Conservation (phyloP, 208 protist species). For the Acanthamoeba castellanii region DNA sequence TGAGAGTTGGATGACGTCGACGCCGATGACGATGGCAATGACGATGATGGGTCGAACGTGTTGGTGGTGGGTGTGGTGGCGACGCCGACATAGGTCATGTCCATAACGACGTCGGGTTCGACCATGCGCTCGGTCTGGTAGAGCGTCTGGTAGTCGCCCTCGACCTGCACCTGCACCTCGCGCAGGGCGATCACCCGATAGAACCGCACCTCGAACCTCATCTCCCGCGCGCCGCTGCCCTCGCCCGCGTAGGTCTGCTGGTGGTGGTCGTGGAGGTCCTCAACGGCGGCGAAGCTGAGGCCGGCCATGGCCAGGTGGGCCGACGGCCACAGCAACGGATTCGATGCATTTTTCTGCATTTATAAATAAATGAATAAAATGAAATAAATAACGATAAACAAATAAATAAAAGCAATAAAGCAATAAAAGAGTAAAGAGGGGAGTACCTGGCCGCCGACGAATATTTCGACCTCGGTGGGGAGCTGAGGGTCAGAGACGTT, state of each 20-base stretch:
- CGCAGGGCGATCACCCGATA: neutral
- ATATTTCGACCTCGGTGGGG: constrained; percentile 21
- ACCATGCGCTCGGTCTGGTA: constrained; percentile 12
- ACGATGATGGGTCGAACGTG: neutral
- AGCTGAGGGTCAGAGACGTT: neutral
- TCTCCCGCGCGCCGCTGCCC: neutral
- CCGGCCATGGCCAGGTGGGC: constrained; percentile 20
- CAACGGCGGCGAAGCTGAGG: neutral
- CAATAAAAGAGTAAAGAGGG: neutral
- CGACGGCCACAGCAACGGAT: constrained; percentile 1
- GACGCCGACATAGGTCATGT: neutral
- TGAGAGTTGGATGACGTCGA: neutral
- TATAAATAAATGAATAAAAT: neutral
- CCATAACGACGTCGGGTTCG: neutral
- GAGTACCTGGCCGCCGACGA: neutral
- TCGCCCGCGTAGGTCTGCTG: neutral
- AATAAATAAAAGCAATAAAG: neutral
- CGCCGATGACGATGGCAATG: neutral
- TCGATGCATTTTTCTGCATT: constrained; percentile 37
- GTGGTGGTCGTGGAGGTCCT: neutral
- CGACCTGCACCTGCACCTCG: neutral
- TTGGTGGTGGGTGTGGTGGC: neutral
- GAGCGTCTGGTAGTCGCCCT: neutral
- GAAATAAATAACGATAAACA: neutral
- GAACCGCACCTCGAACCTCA: constrained; percentile 29